phyloP scores from a whole-genome alignment of 441 rosid genomes.

The Eutrema salsugineum region DNA sequence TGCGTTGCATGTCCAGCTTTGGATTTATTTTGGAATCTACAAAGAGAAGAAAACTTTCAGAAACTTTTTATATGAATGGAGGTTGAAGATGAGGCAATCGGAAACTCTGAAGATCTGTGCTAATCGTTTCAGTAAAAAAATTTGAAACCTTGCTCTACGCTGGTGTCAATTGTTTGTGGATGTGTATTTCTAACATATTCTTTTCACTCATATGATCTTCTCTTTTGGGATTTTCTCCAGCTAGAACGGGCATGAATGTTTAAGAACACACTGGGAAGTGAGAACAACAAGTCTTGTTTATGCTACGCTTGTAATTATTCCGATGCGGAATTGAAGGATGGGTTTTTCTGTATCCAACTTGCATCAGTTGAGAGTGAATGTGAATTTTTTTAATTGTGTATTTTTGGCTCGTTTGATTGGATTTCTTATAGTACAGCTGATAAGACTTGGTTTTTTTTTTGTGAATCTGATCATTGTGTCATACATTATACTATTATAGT shows the following conservation, averaged over 20 bases:
- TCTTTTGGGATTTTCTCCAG: conserved; percentile 29
- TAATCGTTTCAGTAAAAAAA: conserved; percentile 83
- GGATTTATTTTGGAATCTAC: no score
- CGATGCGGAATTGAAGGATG: conserved; percentile 84
- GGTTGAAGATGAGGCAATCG: conserved; percentile 83
- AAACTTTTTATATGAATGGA: no score
- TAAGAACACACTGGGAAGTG: conserved; percentile 90
- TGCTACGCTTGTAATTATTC: conserved; percentile 88
- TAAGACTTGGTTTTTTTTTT: no score
- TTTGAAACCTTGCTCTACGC: not conserved
- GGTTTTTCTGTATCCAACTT: conserved; percentile 74
- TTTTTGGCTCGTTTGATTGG: not conserved
- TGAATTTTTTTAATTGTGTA: not conserved
- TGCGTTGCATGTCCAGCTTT: no score
- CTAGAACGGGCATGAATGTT: conserved; percentile 57
- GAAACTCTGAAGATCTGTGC: conserved; percentile 95
- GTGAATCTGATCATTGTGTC: not conserved
- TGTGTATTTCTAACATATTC: not conserved
- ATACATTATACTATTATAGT: not conserved
- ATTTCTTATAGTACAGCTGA: not conserved
- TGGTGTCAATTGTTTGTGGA: not conserved
- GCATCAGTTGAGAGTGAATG: conserved; percentile 71
- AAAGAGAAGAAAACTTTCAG: no score
- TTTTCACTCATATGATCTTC: not conserved
- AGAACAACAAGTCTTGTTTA: conserved; percentile 80